A percentile compares a stretch with the other conserved stretches of the same genome.
These are phyloP conservation scores for Fusarium verrucosum DNA, from an alignment of 2,329 filamentous ascomycete species.

Conservation along the genomic window DNA sequence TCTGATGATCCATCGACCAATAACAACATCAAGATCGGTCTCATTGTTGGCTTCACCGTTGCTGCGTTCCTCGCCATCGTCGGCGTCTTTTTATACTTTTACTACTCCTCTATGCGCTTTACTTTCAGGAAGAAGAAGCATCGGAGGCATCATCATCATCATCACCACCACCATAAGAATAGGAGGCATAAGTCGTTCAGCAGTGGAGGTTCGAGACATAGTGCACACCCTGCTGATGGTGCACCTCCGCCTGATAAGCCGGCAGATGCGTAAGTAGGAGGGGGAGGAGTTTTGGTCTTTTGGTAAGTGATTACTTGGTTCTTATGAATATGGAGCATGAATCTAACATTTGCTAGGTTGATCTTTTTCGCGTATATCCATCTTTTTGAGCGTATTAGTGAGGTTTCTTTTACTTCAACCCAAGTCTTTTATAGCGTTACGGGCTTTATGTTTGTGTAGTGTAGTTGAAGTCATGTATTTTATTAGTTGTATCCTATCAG, in stretches of 20 bases:
- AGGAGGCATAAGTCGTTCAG: slow-evolving; percentile 43
- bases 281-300: background rate
- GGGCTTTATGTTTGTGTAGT: background rate
- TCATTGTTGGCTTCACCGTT: slow-evolving; percentile 55
- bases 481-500: background rate
- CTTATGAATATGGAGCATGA: background rate
- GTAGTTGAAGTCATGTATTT: background rate
- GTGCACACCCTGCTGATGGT: slow-evolving; percentile 25
- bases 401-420: background rate
- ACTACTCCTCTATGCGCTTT: slow-evolving; percentile 52
- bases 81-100: slow-evolving; percentile 52
- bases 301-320: background rate
- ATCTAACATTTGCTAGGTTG: slow-evolving; percentile 1
- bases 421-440: background rate
- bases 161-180: slow-evolving; percentile 7
- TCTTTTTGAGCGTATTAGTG: slow-evolving; percentile 20
- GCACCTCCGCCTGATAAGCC: slow-evolving; percentile 27
- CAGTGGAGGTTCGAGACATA: slow-evolving; percentile 48
- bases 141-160: slow-evolving; percentile 1
- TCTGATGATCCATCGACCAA: slow-evolving; percentile 44
- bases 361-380: slow-evolving; percentile 21
- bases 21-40: slow-evolving; percentile 55
- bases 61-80: slow-evolving; percentile 52
- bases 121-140: slow-evolving; percentile 43
- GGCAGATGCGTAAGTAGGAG: slow-evolving; percentile 29